These are phyloP conservation scores for Macadamia integrifolia DNA, from an alignment of 164 flowering plant species.

Conservation along the genomic window DNA sequence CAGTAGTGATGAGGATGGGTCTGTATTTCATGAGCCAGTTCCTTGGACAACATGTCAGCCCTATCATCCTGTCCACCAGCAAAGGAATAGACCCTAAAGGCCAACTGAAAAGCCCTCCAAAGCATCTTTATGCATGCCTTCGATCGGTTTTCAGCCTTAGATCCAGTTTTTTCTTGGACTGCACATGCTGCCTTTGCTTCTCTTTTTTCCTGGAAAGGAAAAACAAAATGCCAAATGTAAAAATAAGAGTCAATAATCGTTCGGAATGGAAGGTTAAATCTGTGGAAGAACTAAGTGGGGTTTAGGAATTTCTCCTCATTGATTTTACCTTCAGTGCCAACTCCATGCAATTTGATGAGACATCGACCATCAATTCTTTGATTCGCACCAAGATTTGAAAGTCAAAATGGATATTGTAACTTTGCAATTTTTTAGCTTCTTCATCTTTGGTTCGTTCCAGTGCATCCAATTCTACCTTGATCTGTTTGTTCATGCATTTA, in stretches of 20 bases:
- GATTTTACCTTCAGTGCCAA: constrained; percentile 58
- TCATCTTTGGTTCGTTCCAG: constrained; percentile 77
- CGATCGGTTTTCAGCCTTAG: constrained; percentile 27
- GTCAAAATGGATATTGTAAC: constrained; percentile 62
- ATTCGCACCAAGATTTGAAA: constrained; percentile 51
- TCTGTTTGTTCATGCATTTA: constrained; percentile 25
- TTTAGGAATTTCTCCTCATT: not conserved
- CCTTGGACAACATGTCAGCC: constrained; percentile 58
- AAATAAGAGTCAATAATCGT: not conserved
- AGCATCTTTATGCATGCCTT: constrained; percentile 41
- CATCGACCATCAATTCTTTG: constrained; percentile 81
- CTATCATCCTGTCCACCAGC: constrained; percentile 90
- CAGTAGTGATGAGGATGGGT: constrained; percentile 26
- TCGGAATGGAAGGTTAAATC: not conserved
- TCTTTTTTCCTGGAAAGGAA: constrained; percentile 37
- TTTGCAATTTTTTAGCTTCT: constrained; percentile 58
- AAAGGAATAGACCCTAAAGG: constrained; percentile 70
- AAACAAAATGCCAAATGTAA: not conserved
- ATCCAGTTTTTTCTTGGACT: constrained; percentile 8
- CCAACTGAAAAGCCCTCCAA: constrained; percentile 83
- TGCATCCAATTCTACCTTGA: constrained; percentile 65
- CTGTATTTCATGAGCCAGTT: constrained; percentile 70
- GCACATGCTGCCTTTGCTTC: constrained; percentile 28
- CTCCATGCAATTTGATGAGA: constrained; percentile 81
- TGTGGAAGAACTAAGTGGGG: not conserved